A percentile compares a stretch with the other conserved stretches of the same genome.
Evolutionary conservation across 371 early-diverging fungal genomes (phyloP).

Genomic region (Chytridium lagenaria): DNA sequence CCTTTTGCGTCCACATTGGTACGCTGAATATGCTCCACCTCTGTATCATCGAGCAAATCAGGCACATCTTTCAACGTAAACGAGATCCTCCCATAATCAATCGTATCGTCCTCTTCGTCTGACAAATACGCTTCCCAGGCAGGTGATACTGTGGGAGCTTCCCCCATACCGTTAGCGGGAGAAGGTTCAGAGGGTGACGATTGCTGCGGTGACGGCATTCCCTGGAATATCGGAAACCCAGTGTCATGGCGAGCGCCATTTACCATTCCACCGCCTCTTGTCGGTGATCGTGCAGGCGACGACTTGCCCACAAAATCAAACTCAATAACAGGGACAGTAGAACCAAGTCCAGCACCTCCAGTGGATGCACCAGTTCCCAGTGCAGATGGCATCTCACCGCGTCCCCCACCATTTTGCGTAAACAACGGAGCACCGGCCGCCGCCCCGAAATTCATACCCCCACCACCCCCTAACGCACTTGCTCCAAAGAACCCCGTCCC

Average conservation of each 20-base stretch:
- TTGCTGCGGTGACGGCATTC: background rate
- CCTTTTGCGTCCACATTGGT: background rate
- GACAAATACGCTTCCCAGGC: background rate
- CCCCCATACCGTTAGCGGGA: background rate
- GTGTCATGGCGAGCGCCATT: background rate
- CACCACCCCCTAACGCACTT: too few relatives aligned
- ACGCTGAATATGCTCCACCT: constrained; percentile 21
- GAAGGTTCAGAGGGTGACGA: background rate
- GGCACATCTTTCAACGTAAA: constrained; percentile 19
- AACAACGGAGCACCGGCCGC: too few relatives aligned
- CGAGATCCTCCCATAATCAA: background rate
- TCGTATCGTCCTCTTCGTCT: background rate
- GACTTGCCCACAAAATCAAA: constrained; percentile 10
- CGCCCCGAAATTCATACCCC: too few relatives aligned
- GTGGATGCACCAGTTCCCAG: too few relatives aligned
- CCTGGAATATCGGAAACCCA: background rate
- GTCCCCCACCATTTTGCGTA: too few relatives aligned
- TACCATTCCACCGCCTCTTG: background rate
- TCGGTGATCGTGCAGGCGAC: background rate
- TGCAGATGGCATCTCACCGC: too few relatives aligned
- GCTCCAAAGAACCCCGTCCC: too few relatives aligned
- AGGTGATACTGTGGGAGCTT: background rate
- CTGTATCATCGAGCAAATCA: constrained; percentile 27
- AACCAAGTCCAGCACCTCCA: too few relatives aligned
- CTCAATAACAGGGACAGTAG: background rate